Evolutionary conservation across 1,139 yeast species (phyloP).

Genomic region (Saccharomycopsis crataegensis): DNA sequence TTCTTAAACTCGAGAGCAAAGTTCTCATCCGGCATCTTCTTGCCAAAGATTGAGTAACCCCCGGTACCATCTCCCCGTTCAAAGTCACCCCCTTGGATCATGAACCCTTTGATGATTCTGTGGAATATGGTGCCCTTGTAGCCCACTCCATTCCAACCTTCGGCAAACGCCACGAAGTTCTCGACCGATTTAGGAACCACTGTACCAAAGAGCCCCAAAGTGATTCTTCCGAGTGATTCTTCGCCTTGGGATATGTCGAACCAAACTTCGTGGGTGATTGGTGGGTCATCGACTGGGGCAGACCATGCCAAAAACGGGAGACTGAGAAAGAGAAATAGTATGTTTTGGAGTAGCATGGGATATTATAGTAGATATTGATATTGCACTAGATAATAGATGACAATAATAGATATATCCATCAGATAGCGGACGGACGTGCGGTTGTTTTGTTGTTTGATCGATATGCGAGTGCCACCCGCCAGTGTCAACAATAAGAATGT

Average conservation of each 20-base stretch:
- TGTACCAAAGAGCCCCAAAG: conserved; percentile 64
- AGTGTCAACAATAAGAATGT: neutral
- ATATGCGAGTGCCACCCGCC: too few species aligned
- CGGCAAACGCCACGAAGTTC: conserved; percentile 60
- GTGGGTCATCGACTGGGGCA: conserved; percentile 40
- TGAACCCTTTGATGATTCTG: conserved; percentile 67
- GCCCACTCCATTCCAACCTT: conserved; percentile 43
- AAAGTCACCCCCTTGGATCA: conserved; percentile 83
- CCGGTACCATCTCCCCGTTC: conserved; percentile 65
- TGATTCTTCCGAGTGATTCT: conserved; percentile 52
- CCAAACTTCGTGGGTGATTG: conserved; percentile 53
- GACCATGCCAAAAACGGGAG: conserved; percentile 25
- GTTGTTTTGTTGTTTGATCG: too few species aligned
- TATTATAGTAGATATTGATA: neutral
- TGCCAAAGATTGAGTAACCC: conserved; percentile 70
- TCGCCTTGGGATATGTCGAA: conserved; percentile 57
- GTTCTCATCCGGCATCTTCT: conserved; percentile 63
- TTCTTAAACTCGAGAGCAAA: conserved; percentile 55
- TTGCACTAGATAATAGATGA: neutral
- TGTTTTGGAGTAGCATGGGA: neutral
- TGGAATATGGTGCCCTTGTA: conserved; percentile 61
- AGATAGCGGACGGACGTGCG: too few species aligned
- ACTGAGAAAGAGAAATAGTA: neutral
- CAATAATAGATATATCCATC: too few species aligned
- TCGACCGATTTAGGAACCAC: conserved; percentile 69